These are phyloP conservation scores for Chernovozyma sophiae-reginae DNA, from an alignment of 1,139 yeast species.

Conservation along the genomic window DNA sequence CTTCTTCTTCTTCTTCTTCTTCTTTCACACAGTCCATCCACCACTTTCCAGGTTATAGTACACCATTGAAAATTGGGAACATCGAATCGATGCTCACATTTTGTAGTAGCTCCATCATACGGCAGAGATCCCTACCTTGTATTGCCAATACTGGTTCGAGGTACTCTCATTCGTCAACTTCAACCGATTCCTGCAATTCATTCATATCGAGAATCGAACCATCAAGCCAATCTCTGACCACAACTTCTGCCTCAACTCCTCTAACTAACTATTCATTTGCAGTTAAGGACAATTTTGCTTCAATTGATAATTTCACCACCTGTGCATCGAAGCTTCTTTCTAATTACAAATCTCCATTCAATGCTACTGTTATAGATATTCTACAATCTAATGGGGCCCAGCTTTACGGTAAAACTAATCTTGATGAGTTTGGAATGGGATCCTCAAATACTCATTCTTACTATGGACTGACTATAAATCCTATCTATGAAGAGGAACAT, in stretches of 20 bases:
- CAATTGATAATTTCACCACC: constrained; percentile 62
- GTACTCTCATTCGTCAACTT: neutral
- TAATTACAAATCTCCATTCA: constrained; percentile 68
- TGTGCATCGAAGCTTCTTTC: constrained; percentile 65
- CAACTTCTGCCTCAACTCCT: neutral
- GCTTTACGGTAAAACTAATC: constrained; percentile 79
- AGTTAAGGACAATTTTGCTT: constrained; percentile 73
- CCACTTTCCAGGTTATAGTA: too few species aligned
- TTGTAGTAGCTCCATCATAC: too few species aligned
- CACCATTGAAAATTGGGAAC: too few species aligned
- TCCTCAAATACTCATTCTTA: constrained; percentile 55
- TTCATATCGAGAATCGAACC: neutral
- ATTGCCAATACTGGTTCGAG: too few species aligned
- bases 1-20: too few species aligned
- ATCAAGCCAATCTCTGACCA: neutral
- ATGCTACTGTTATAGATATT: constrained; percentile 66
- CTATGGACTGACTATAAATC: constrained; percentile 70
- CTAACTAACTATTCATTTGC: constrained; percentile 9
- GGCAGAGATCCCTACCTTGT: too few species aligned
- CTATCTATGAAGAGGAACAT: constrained; percentile 40
- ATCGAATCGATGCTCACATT: too few species aligned
- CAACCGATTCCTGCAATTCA: constrained; percentile 1
- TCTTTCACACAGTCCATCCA: too few species aligned
- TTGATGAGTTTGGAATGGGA: constrained; percentile 99
- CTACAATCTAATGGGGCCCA: constrained; percentile 50